Conservation (phyloP, 129 eudicot species). For the Heracleum sosnowskyi region DNA sequence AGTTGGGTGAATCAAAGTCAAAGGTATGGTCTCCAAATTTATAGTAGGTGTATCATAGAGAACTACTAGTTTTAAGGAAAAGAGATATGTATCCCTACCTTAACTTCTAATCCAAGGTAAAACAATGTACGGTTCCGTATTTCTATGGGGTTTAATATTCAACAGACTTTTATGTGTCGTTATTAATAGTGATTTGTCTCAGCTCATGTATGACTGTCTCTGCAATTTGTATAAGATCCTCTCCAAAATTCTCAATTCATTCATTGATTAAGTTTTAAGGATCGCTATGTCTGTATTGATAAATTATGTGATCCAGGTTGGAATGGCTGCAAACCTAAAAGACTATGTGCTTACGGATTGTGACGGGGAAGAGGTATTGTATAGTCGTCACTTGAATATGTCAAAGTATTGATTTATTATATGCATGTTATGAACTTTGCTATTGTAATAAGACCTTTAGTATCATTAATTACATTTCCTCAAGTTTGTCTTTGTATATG, state of each 20-base stretch:
- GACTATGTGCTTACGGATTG: slow-evolving; percentile 60
- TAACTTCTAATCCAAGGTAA: background rate
- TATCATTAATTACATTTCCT: background rate
- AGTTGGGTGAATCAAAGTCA: background rate
- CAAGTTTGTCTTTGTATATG: background rate
- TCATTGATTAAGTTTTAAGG: background rate
- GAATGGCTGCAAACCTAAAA: slow-evolving; percentile 90
- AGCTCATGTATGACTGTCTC: background rate
- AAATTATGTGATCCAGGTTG: slow-evolving; percentile 37
- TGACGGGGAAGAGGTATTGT: slow-evolving; percentile 73
- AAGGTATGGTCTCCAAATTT: background rate
- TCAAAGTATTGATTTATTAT: background rate
- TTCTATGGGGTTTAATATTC: background rate
- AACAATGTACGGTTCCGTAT: background rate
- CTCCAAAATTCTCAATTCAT: background rate
- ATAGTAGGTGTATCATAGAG: background rate
- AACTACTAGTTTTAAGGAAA: background rate
- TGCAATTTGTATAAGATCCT: background rate
- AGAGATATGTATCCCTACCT: background rate
- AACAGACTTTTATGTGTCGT: background rate
- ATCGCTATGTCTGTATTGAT: background rate
- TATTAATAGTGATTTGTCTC: background rate
- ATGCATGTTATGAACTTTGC: background rate
- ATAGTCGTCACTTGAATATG: slow-evolving; percentile 1
- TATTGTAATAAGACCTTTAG: background rate